These are phyloP conservation scores for Phytopythium vexans DNA, from an alignment of 352 stramenopile species.

Conservation along the genomic window DNA sequence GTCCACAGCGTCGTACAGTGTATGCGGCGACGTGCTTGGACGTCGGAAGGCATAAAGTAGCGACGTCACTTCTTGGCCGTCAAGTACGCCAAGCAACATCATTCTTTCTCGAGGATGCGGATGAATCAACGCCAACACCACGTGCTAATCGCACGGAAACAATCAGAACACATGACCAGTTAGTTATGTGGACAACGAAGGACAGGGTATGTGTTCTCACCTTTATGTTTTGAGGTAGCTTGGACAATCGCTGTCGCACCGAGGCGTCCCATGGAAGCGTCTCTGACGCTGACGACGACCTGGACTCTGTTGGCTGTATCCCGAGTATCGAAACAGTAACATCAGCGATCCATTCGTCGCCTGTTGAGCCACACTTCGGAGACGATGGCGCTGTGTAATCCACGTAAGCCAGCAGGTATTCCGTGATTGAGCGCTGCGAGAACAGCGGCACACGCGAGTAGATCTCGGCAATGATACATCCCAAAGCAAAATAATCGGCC, in stretches of 20 bases:
- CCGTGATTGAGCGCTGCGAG: slow-evolving; percentile 35
- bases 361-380: not conserved
- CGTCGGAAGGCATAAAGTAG: slow-evolving; percentile 1
- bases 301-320: not conserved
- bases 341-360: slow-evolving; percentile 26
- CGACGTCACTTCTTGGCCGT: slow-evolving; percentile 27
- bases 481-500: slow-evolving; percentile 59
- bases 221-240: slow-evolving; percentile 52
- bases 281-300: not conserved
- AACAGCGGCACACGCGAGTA: slow-evolving; percentile 61
- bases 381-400: not conserved
- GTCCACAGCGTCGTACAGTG: too few species aligned
- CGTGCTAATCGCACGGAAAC: slow-evolving; percentile 11
- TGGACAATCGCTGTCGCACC: slow-evolving; percentile 19
- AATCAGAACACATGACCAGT: not conserved
- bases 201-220: slow-evolving; percentile 5
- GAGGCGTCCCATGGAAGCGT: slow-evolving; percentile 23
- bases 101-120: slow-evolving; percentile 39
- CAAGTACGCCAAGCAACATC: slow-evolving; percentile 19
- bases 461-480: slow-evolving; percentile 67
- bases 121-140: slow-evolving; percentile 44
- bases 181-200: not conserved
- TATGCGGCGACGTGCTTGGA: not conserved
- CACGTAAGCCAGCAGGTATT: slow-evolving; percentile 28
- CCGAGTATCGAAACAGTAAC: slow-evolving; percentile 9